Conservation (phyloP, 176 grass and related monocot genomes). For the Urochloa ruziziensis region DNA sequence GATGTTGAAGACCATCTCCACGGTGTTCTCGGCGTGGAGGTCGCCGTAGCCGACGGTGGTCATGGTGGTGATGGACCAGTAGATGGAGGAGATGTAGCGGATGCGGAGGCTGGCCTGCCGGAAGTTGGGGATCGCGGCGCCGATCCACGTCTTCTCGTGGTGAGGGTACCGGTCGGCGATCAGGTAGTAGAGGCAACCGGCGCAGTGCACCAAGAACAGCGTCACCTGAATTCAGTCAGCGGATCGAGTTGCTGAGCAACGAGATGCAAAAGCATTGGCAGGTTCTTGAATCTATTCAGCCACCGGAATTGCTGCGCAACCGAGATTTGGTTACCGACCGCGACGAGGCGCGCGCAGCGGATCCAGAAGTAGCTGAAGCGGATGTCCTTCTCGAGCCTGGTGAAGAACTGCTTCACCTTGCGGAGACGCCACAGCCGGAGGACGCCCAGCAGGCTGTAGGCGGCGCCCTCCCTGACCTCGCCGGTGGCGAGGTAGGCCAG, state of each 20-base stretch:
- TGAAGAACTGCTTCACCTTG: conserved; percentile 92
- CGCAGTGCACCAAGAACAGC: conserved; percentile 86
- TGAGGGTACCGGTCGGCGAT: conserved; percentile 81
- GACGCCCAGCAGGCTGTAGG: conserved; percentile 67
- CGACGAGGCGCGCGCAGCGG: conserved; percentile 60
- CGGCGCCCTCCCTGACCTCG: conserved; percentile 46
- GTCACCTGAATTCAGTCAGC: conserved; percentile 91
- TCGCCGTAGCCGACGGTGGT: conserved; percentile 98
- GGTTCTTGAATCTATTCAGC: no score
- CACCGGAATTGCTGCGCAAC: no score
- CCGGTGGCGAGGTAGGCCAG: conserved; percentile 74
- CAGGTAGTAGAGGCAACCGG: conserved; percentile 86
- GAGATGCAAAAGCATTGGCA: no score
- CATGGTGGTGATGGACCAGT: conserved; percentile 99
- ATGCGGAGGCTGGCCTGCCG: conserved; percentile 71
- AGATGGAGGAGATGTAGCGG: conserved; percentile 84
- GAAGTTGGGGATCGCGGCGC: conserved; percentile 82
- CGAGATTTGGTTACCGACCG: conserved; percentile 43
- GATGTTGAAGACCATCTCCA: conserved; percentile 98
- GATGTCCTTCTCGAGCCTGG: conserved; percentile 98
- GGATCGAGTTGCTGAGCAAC: no score
- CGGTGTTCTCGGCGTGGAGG: conserved; percentile 82
- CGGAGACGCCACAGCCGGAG: conserved; percentile 91
- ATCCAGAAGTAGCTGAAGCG: conserved; percentile 99
- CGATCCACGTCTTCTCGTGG: conserved; percentile 88